Base-by-base conservation (phyloP, 1,139 yeast genomes). In the Candida frijolesensis region DNA sequence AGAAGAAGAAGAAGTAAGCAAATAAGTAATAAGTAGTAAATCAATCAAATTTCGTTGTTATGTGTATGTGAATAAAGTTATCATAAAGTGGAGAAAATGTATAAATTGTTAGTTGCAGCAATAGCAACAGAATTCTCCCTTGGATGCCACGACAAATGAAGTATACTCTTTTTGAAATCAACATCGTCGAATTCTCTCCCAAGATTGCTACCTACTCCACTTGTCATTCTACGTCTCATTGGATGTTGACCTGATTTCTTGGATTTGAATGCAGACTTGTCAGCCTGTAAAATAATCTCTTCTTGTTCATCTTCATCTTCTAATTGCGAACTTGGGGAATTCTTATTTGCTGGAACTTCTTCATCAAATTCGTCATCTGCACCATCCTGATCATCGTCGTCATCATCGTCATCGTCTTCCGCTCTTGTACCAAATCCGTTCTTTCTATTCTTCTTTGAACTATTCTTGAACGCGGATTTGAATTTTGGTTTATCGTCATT, bases 101-200 rank as follows among this genome's bases (percentile, higher is more conserved):
- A 87, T 64, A 89, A 80, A 72, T 95, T 95, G 74, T 95, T 95
- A 27, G 99, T 95, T 32, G 99, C 99, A 47, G 98, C 99, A 64
- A 95, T 89, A 42, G 99, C 99, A 59, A 95, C 96, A 47, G 96
- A 87, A 72, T 94, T 90, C 73, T 95, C 99, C 63, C 79, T 80
- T 57, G 99, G 99, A 75, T 95, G 99, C 99, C 99, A 95, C 65
- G 98, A 91, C 70, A 91, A 79, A 73, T 94, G 98, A 70, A 94
- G 80, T 57, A 95, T 92, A 71, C 91, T 88, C 80, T 92, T 92
- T 70, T 92, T 91, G 74, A 91, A 94, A 70, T 95, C 98, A 62
- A 92, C 88, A 58, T 85, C 86, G 67, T 89, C 96, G 67, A 87
- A 84, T 63, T 88, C 96, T 61, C 71, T 68, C 44, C 66, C 62